phyloP scores from a whole-genome alignment of 306 rosid species.

The Inga oerstediana region DNA sequence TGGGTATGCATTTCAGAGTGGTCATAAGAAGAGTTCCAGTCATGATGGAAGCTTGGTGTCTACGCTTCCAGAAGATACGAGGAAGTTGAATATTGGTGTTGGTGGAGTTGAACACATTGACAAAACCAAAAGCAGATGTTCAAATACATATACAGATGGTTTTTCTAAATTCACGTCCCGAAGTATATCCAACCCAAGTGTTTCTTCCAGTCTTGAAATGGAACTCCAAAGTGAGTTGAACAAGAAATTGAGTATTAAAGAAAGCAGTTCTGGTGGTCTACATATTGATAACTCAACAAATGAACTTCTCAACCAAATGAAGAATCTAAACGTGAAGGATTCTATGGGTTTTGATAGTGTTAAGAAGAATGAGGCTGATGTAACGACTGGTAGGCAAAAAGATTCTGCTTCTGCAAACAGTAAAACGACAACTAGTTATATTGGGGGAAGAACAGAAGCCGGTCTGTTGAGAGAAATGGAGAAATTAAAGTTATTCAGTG shows the following conservation, averaged over 20 bases:
- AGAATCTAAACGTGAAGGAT: constrained; percentile 58
- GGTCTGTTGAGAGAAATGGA: constrained; percentile 50
- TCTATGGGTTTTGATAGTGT: constrained; percentile 16
- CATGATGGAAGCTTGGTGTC: constrained; percentile 38
- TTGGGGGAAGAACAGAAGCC: constrained; percentile 40
- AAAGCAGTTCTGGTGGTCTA: constrained; percentile 19
- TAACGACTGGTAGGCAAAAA: constrained; percentile 18
- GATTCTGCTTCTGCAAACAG: constrained; percentile 21
- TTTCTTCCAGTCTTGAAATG: constrained; percentile 38
- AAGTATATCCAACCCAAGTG: constrained; percentile 37
- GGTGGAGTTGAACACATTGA: constrained; percentile 30
- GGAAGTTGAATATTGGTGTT: constrained; percentile 60
- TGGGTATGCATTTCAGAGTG: constrained; percentile 26
- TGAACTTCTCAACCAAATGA: constrained; percentile 52
- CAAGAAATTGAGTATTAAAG: constrained; percentile 53
- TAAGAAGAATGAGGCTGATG: constrained; percentile 30
- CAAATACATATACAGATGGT: constrained; percentile 30
- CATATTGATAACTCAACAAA: constrained; percentile 36
- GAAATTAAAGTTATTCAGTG: constrained; percentile 43
- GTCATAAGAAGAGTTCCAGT: constrained; percentile 1
- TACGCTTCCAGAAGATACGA: constrained; percentile 55
- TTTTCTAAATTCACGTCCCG: constrained; percentile 12
- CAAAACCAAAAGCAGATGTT: constrained; percentile 33
- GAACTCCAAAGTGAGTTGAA: constrained; percentile 64
- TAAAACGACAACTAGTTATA: constrained; percentile 20